Evolutionary conservation across 2,329 filamentous ascomycete genomes (phyloP).

Genomic region (Keithomyces neogunnii): DNA sequence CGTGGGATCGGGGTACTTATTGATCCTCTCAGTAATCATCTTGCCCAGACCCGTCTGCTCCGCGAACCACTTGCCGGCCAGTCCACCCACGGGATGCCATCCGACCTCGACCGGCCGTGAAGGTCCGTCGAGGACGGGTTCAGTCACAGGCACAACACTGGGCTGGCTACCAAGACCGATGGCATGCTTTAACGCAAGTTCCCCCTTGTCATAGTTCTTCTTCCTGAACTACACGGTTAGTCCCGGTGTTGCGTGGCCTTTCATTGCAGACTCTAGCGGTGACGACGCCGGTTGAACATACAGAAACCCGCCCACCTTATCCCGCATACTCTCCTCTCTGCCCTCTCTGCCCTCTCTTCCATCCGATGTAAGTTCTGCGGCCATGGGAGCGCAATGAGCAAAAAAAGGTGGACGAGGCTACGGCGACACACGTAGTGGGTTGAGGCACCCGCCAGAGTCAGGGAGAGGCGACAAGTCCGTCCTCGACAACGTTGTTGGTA

Average conservation of each 20-base stretch:
- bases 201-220: slow-evolving; percentile 25
- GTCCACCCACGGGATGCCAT: slow-evolving; percentile 50
- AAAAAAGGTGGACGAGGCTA: not conserved
- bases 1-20: slow-evolving; percentile 48
- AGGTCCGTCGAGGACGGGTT: slow-evolving; percentile 20
- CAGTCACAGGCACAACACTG: slow-evolving; percentile 21
- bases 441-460: too few relatives aligned
- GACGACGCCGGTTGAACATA: slow-evolving; percentile 11
- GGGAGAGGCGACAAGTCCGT: too few relatives aligned
- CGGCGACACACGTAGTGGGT: too few relatives aligned
- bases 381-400: not conserved
- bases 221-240: slow-evolving; percentile 12
- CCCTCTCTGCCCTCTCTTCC: not conserved
- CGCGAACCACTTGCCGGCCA: slow-evolving; percentile 50
- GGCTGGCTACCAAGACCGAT: slow-evolving; percentile 21
- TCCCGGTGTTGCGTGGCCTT: not conserved
- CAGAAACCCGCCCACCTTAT: slow-evolving; percentile 24
- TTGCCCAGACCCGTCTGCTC: slow-evolving; percentile 46
- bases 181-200: slow-evolving; percentile 27
- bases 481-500: too few relatives aligned
- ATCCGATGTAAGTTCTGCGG: not conserved
- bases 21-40: slow-evolving; percentile 46
- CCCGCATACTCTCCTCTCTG: slow-evolving; percentile 18
- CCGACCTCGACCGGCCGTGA: slow-evolving; percentile 38
- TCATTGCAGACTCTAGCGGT: too few relatives aligned